Evolutionary conservation across 1,139 yeast genomes (phyloP).

Genomic region (Taiozyma sp.): DNA sequence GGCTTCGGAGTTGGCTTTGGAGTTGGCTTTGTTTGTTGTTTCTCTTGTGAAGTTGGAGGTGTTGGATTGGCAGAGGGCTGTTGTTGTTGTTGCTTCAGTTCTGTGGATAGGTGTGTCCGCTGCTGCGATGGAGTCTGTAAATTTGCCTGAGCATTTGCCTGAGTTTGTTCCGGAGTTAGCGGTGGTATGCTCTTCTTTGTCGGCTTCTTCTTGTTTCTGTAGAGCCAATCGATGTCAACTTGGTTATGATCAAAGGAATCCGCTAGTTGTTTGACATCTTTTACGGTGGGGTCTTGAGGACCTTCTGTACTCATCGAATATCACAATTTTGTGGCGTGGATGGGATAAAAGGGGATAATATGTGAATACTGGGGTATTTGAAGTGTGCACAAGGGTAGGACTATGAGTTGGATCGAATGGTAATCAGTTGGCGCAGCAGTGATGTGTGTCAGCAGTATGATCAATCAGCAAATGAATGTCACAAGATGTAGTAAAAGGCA

Average conservation of each 20-base stretch:
- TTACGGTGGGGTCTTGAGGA: background rate
- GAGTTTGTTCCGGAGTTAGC: constrained; percentile 1
- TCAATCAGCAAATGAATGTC: no score
- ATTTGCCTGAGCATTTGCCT: background rate
- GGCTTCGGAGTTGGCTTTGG: background rate
- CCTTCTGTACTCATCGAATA: background rate
- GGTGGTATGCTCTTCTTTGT: constrained; percentile 28
- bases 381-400: background rate
- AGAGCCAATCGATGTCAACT: constrained; percentile 78
- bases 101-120: background rate
- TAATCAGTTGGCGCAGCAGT: no score
- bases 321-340: background rate
- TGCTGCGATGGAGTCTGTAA: background rate
- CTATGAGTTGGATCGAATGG: no score
- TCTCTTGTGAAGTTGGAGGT: constrained; percentile 1
- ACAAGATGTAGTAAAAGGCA: no score
- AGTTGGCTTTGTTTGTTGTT: background rate
- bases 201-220: constrained; percentile 56
- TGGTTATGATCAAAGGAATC: constrained; percentile 1
- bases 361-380: background rate
- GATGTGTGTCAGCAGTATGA: no score
- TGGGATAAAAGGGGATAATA: background rate
- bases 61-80: constrained; percentile 14
- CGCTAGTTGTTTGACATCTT: background rate
- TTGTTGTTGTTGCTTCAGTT: constrained; percentile 8